Conservation (phyloP, 1,139 yeast species). For the Wickerhamomyces sp. region DNA sequence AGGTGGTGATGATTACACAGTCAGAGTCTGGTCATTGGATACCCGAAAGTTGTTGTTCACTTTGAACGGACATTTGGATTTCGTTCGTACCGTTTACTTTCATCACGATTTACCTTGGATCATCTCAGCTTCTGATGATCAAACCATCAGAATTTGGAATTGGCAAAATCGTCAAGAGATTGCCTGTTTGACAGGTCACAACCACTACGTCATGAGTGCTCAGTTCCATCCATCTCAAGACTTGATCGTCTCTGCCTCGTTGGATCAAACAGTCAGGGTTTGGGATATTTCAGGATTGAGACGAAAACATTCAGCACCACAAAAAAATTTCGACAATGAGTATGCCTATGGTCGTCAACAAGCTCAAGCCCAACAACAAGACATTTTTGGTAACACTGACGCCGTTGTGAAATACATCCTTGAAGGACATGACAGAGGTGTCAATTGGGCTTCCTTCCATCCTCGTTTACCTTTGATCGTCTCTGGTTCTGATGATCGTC, state of each 20-base stretch:
- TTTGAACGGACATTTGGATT: conserved; percentile 89
- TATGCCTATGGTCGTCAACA: conserved; percentile 60
- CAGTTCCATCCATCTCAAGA: conserved; percentile 97
- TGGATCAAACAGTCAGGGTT: conserved; percentile 98
- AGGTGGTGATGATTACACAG: conserved; percentile 94
- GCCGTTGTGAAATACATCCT: conserved; percentile 93
- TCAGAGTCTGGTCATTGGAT: conserved; percentile 94
- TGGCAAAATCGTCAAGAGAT: conserved; percentile 99
- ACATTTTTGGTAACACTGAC: conserved; percentile 89
- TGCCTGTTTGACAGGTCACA: conserved; percentile 96
- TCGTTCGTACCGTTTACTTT: conserved; percentile 89
- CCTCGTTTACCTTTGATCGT: conserved; percentile 94
- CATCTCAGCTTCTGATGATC: conserved; percentile 94
- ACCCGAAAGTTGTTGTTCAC: conserved; percentile 90
- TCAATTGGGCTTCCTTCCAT: conserved; percentile 97
- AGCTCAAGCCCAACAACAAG: conserved; percentile 74
- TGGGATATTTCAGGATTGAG: conserved; percentile 98
- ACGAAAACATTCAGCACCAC: conserved; percentile 90
- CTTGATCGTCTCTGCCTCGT: conserved; percentile 87
- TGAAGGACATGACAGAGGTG: conserved; percentile 98
- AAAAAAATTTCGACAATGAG: conserved; percentile 50
- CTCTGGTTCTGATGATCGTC: conserved; percentile 94
- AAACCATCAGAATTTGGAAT: conserved; percentile 97
- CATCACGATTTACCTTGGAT: conserved; percentile 98
- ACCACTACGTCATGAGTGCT: conserved; percentile 97